Base-by-base conservation (phyloP, 768 basidiomycete genomes). In the Exsudoporus frostii region DNA sequence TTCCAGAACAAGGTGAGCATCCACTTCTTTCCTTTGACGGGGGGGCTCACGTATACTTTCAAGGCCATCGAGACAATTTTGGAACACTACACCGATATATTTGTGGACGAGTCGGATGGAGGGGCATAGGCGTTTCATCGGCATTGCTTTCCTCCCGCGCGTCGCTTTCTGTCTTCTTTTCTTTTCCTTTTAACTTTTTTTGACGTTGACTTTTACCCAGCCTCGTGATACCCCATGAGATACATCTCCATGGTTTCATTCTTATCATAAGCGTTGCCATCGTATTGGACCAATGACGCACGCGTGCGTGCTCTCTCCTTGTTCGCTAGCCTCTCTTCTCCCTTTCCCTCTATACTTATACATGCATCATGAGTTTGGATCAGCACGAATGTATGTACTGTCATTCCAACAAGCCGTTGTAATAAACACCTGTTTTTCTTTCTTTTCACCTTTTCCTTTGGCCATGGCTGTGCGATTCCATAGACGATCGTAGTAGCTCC, bases 31-130 rank as follows among this genome's bases (percentile, higher is more conserved):
- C 32, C 22, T 47, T 1, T 36, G 3, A 17, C 5, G 5, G 15
- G 4, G 17, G 19, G n/a, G 47, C 52, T 71, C 33, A 63, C 37
- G 38, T 32, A 51, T 39, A 43, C 33, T 34, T 15, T 22, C 22
- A 33, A 96, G 92, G 94, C 93, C 29, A 84, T 98, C 59, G 95
- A 98, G 71, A 98, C 93, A 6, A 96, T 98, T 64, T 76, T 98
- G 60, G 85, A 87, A 63, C 93, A 95, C 67, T 98, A 93, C 72
- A 84, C 82, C 52, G 95, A 97, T 75, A 98, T 98, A 65, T 98
- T 98, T 71, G 88, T 98, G 58, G 95, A 96, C 61, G 95, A 93
- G 68, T 72, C 77, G 57, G 88, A 88, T 46, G 76, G 59, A 62
- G 67, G 48, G 39, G 24, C 62, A 48, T 71, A 68, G 51, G 44